Conservation (phyloP, 2,329 filamentous ascomycete species). For the Tolypocladium nubicola region DNA sequence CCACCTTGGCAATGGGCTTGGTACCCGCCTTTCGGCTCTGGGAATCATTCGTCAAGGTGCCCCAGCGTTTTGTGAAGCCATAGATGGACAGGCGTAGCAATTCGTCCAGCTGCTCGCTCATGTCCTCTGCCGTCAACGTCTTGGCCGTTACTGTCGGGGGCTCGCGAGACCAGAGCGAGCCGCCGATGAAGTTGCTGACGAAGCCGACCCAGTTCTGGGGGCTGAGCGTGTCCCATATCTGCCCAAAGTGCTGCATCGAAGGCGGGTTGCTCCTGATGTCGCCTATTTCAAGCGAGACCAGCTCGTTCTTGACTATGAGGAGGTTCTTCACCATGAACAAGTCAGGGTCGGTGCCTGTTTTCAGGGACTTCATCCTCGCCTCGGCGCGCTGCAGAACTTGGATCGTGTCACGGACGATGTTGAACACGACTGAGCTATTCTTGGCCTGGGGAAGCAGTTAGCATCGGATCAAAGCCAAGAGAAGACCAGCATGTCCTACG, state of each 20-base stretch:
- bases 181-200: conserved; percentile 46
- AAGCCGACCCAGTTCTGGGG: conserved; percentile 48
- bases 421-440: conserved; percentile 47
- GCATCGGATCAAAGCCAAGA: neutral
- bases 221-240: conserved; percentile 54
- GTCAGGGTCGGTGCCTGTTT: conserved; percentile 58
- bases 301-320: conserved; percentile 88
- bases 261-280: conserved; percentile 42
- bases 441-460: conserved; percentile 18
- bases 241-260: conserved; percentile 50
- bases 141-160: conserved; percentile 25
- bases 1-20: conserved; percentile 40
- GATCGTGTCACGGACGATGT: conserved; percentile 84
- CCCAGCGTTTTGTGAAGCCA: conserved; percentile 52
- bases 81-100: conserved; percentile 52
- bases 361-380: conserved; percentile 53
- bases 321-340: conserved; percentile 93
- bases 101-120: conserved; percentile 55
- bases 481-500: conserved; percentile 16
- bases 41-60: conserved; percentile 37
- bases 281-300: conserved; percentile 90
- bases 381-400: conserved; percentile 71
- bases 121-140: conserved; percentile 41
- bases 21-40: conserved; percentile 34
- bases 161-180: conserved; percentile 36